phyloP scores from a whole-genome alignment of 2,329 filamentous ascomycete species.

The Chaetoscypha palmicola region DNA sequence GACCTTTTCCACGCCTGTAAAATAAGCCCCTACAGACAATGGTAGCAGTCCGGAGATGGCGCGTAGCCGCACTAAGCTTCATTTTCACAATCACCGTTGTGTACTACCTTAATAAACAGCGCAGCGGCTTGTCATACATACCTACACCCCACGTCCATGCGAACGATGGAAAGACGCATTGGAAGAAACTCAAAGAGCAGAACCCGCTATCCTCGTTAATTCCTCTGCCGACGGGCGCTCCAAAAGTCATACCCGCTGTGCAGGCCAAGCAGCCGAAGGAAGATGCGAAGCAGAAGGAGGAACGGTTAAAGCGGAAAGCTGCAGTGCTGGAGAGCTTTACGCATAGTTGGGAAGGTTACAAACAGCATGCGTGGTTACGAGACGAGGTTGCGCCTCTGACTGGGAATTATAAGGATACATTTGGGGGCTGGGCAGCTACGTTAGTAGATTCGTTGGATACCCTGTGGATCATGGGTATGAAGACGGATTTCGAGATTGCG shows the following conservation, averaged over 20 bases:
- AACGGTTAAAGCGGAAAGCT: constrained; percentile 20
- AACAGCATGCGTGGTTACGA: constrained; percentile 69
- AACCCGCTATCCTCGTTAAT: constrained; percentile 25
- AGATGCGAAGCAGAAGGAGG: constrained; percentile 16
- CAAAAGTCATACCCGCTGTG: constrained; percentile 24
- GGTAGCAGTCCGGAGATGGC: constrained; percentile 24
- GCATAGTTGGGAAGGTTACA: constrained; percentile 72
- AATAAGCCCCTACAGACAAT: constrained; percentile 12
- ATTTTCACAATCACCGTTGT: constrained; percentile 19
- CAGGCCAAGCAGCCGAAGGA: constrained; percentile 23
- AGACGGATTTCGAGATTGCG: constrained; percentile 72
- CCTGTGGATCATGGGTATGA: constrained; percentile 78
- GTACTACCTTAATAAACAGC: constrained; percentile 23
- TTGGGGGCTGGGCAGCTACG: constrained; percentile 87
- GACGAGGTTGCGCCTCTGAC: constrained; percentile 77
- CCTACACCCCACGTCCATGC: constrained; percentile 31
- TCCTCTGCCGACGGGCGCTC: constrained; percentile 23
- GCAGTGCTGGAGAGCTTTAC: constrained; percentile 28
- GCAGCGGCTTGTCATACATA: constrained; percentile 20
- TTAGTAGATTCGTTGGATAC: constrained; percentile 78
- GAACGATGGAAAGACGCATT: constrained; percentile 49
- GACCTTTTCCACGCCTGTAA: constrained; percentile 1
- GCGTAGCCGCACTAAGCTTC: constrained; percentile 18
- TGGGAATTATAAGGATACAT: constrained; percentile 64
- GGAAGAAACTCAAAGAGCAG: constrained; percentile 25